Percentiles rank a stretch among this genome's conserved stretches.
Conservation (phyloP, 345 rosid genomes). For the Eutrema japonicum region DNA sequence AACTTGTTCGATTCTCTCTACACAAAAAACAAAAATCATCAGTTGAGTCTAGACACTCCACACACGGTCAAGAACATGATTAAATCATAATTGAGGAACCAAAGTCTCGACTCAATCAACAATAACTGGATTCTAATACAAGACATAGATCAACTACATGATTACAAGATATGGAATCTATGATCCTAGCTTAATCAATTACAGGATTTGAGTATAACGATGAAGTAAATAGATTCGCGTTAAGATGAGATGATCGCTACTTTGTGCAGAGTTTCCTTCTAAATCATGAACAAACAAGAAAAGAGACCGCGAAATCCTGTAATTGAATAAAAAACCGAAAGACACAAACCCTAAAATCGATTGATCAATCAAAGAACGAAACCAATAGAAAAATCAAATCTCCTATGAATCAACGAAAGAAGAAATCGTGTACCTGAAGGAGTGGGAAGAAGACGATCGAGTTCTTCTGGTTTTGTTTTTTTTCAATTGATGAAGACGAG, state of each 20-base stretch:
- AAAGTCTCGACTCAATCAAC: background rate
- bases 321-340: too few relatives aligned
- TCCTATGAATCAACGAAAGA: background rate
- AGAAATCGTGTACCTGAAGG: conserved; percentile 37
- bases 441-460: background rate
- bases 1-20: conserved; percentile 22
- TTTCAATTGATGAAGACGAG: conserved; percentile 17
- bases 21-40: background rate
- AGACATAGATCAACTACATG: background rate
- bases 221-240: background rate
- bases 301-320: background rate
- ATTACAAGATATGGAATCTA: background rate
- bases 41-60: background rate
- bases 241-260: background rate
- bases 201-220: background rate
- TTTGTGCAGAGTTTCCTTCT: background rate
- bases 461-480: background rate
- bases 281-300: background rate
- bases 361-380: background rate
- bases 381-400: background rate
- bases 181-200: background rate
- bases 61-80: background rate
- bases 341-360: background rate
- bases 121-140: background rate
- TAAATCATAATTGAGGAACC: background rate